phyloP scores from a whole-genome alignment of 176 grass and related monocot genomes.

The Alopecurus myosuroides region DNA sequence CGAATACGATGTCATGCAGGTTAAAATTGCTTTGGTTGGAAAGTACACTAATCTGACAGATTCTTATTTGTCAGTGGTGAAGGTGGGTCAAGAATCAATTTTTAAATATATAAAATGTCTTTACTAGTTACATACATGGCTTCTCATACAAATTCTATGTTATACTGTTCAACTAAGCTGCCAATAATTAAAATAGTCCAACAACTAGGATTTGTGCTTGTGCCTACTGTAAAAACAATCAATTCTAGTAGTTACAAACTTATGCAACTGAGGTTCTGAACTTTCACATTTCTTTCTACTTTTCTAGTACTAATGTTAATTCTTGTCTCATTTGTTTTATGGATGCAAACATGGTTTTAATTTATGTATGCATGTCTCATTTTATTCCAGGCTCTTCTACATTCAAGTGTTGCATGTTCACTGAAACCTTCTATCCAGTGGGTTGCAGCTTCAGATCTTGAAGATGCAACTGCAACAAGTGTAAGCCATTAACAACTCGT shows the following conservation, averaged over 20 bases:
- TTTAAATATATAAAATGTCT: background rate
- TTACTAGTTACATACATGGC: background rate
- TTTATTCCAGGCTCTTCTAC: constrained; percentile 79
- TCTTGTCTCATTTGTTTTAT: background rate
- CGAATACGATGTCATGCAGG: constrained; percentile 44
- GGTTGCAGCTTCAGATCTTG: constrained; percentile 95
- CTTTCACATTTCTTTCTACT: background rate
- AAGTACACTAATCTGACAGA: constrained; percentile 94
- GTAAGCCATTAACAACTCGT: constrained; percentile 37
- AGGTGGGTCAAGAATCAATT: constrained; percentile 36
- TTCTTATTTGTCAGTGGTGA: constrained; percentile 94
- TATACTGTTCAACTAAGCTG: background rate
- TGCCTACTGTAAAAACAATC: constrained; percentile 12
- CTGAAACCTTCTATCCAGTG: constrained; percentile 82
- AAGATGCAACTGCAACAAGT: constrained; percentile 69
- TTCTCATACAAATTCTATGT: background rate
- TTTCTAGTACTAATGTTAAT: background rate
- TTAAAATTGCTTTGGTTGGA: constrained; percentile 99
- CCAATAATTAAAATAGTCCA: background rate
- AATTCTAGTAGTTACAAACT: background rate
- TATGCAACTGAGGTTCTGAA: background rate
- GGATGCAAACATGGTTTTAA: constrained; percentile 6
- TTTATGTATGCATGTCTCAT: constrained; percentile 17
- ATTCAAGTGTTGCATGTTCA: constrained; percentile 76
- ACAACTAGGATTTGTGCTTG: background rate